Evolutionary conservation across 148 eudicot species (phyloP).

Genomic region (Fagopyrum tataricum): DNA sequence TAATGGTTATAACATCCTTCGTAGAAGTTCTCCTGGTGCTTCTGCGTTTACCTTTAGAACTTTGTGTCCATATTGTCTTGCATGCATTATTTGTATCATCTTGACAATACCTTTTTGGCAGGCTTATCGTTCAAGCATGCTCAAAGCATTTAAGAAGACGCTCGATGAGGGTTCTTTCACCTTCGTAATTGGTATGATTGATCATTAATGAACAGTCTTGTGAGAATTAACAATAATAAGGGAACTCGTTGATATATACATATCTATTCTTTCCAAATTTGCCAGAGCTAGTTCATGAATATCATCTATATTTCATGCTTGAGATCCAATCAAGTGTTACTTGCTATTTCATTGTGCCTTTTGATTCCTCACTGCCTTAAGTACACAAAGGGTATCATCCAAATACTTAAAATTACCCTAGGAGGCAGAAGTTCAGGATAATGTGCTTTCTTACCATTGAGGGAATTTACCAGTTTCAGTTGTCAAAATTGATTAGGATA

Average conservation of each 20-base stretch:
- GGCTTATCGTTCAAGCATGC: slow-evolving; percentile 98
- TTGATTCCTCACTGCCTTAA: neutral
- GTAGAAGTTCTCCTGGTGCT: neutral
- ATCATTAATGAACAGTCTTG: slow-evolving; percentile 17
- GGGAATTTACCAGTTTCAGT: slow-evolving; percentile 22
- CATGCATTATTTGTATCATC: neutral
- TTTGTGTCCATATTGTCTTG: neutral
- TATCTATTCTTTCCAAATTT: neutral
- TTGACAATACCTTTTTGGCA: slow-evolving; percentile 26
- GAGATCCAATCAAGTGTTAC: slow-evolving; percentile 10
- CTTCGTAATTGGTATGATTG: slow-evolving; percentile 83
- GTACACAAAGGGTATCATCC: neutral
- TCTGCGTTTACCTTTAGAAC: neutral
- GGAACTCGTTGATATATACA: neutral
- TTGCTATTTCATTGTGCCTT: slow-evolving; percentile 6
- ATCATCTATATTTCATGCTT: neutral
- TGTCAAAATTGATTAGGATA: slow-evolving; percentile 42
- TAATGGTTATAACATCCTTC: neutral
- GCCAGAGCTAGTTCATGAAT: neutral
- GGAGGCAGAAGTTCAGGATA: neutral
- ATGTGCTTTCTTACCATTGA: slow-evolving; percentile 3
- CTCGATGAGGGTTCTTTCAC: slow-evolving; percentile 92
- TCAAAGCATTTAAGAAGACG: slow-evolving; percentile 97
- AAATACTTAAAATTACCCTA: neutral
- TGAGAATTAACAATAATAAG: neutral